Conservation (phyloP, 164 flowering plant species). For the Stephania japonica region DNA sequence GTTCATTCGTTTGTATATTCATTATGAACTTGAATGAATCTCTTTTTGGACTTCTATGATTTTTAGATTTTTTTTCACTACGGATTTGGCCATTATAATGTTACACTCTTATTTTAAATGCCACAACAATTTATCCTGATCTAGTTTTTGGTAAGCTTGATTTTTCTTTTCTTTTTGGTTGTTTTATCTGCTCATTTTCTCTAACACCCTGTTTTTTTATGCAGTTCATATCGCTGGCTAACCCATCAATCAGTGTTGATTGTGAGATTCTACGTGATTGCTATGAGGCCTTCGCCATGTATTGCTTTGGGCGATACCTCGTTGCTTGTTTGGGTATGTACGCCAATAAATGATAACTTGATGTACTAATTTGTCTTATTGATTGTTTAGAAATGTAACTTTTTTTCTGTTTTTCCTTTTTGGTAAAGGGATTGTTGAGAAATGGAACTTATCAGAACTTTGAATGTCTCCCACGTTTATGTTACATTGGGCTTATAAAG, state of each 20-base stretch:
- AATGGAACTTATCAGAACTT: background rate
- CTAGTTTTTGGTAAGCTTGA: no score
- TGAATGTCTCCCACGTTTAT: background rate
- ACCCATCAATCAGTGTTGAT: constrained; percentile 81
- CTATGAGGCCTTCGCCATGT: constrained; percentile 99
- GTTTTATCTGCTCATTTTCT: background rate
- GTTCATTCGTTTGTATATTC: no score
- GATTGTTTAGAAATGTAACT: background rate
- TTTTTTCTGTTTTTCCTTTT: no score
- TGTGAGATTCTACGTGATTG: constrained; percentile 87
- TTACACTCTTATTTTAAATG: no score
- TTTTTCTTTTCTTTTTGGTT: constrained; percentile 3
- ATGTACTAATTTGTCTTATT: background rate
- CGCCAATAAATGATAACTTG: background rate
- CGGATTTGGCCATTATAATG: no score
- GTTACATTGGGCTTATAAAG: background rate
- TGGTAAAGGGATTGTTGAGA: background rate
- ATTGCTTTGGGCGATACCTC: constrained; percentile 97
- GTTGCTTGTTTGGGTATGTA: constrained; percentile 90
- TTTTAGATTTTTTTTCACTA: no score
- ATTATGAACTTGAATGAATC: no score
- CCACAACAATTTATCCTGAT: no score
- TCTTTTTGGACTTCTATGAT: no score
- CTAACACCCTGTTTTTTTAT: constrained; percentile 10
- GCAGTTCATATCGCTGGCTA: constrained; percentile 76